Evolutionary conservation across 192 early-diverging fungal species (phyloP), one percentile per base, ranked within the genome.

Genomic region (Pilobolus umbonatus): DNA sequence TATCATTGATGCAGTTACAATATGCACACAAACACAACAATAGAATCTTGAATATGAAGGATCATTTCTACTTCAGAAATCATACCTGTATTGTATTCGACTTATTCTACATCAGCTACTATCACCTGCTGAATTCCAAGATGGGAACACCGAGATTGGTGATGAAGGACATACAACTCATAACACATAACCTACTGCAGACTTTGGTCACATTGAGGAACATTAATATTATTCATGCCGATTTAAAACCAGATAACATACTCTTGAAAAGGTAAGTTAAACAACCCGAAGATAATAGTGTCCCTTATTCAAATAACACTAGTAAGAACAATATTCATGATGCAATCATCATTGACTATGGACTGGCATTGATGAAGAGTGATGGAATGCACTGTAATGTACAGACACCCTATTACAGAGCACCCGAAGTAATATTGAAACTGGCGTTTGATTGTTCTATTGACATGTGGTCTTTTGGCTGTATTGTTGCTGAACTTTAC

Each of bases 381-480:
- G 29, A 39, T 60, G 92, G 90, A 1, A 85, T 91, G 12, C 92
- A 97, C 63, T 95, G 92, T 10, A 97, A 96, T 75, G 97, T 99
- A 55, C 95, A 98, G 69, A 97, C 95, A 5, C 80, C 95, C 19
- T 98, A 95, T 72, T 99, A 98, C 58, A 81, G 97, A 48, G 86
- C 88, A 24, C 95, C 95, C 2, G 97, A 99, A 74, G 92, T 99
- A 17, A 72, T 99, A 14, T 78, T 99, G 12, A 94, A 94, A 1
- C 69, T 95, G 30, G 87, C 90, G 53, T 94, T 95, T 69, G 89
- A 88, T 35, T 85, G 81, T n/a, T 80, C 87, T 32, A 98, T 99
- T 48, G 97, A 99, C 61, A 96, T 99, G 86, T 99, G 97, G 97
- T 97, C 94, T 17, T 75, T 98, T 10, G 97, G 97, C 0, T 99